A percentile compares a stretch with the other conserved stretches of the same genome.
phyloP scores from a whole-genome alignment of 805 yeast species.

The Myxozyma lipomycoides region DNA sequence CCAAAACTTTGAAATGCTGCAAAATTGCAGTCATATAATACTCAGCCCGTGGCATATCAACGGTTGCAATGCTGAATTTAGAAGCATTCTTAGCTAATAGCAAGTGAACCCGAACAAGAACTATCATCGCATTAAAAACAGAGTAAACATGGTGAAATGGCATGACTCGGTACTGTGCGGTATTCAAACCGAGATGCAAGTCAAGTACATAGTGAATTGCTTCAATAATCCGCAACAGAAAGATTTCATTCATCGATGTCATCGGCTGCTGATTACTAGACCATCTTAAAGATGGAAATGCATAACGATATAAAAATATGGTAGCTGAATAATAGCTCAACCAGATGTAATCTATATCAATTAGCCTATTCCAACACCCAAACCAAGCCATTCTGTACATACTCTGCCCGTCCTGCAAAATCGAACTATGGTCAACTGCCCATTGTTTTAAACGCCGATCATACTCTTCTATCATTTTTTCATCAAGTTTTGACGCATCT shows the following conservation, averaged over 20 bases:
- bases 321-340: neutral
- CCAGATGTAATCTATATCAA: neutral
- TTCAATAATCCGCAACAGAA: neutral
- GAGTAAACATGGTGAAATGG: neutral
- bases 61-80: neutral
- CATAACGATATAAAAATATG: neutral
- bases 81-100: neutral
- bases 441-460: neutral
- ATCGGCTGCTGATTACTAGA: no score
- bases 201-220: neutral
- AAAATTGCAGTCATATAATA: neutral
- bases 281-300: no score
- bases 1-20: neutral
- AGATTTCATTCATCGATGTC: neutral
- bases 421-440: neutral
- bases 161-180: neutral
- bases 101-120: neutral
- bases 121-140: neutral
- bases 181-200: neutral
- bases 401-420: neutral
- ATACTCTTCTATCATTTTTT: neutral
- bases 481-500: neutral
- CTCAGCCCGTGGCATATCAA: neutral
- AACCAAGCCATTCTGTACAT: no score
- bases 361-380: neutral